Base-by-base conservation (phyloP, 1,284 basidiomycete genomes). In the Entoloma clypeatum region DNA sequence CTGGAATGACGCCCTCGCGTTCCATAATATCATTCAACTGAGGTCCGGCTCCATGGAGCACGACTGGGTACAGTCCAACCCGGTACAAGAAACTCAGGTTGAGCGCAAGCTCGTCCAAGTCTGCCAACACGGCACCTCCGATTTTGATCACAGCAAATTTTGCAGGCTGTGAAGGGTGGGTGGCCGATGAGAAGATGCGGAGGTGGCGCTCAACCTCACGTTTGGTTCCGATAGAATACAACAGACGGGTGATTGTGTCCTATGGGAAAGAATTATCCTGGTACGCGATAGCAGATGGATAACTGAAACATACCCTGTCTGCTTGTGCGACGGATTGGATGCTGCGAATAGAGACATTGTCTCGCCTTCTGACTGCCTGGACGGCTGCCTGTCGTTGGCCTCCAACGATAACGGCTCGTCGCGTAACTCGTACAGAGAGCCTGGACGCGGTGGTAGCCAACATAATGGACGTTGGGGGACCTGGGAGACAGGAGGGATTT, bases 121-220 rank as follows among this genome's bases (percentile, higher is more conserved):
- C 78, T 56, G 86, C 87, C 16, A 96, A 74, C 30, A 97, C 93
- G 10, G 91, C 93, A 40, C 93, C 93, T 41, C 93, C 93, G 53
- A 97, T 82, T 67, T 95, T 94, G 72, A 95, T 84, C 46, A 95
- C 92, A 23, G 92, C 92, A 56, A 95, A 94, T 62, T 90, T 92
- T 49, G 91, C 91, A 17, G 85, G 84, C 44, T 88, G 78, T 13
- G 83, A 79, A 1, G 85, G 77, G 56, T 92, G 84, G 8, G 89
- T 88, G 27, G 89, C 84, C 18, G 88, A 84, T 9, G 91, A 92
- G 63, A 97, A 97, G 60, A 97, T 96, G 41, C 93, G 85, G 34
- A 97, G 83, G 70, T 97, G 93, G 53, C 93, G 83, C 63, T 95
- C 92, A 48, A 97, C 93, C 65, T 97, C 93, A 52, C 92, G 87